These are phyloP conservation scores for Wallacemonas sp. DNA, from an alignment of 208 protist species.

Conservation along the genomic window DNA sequence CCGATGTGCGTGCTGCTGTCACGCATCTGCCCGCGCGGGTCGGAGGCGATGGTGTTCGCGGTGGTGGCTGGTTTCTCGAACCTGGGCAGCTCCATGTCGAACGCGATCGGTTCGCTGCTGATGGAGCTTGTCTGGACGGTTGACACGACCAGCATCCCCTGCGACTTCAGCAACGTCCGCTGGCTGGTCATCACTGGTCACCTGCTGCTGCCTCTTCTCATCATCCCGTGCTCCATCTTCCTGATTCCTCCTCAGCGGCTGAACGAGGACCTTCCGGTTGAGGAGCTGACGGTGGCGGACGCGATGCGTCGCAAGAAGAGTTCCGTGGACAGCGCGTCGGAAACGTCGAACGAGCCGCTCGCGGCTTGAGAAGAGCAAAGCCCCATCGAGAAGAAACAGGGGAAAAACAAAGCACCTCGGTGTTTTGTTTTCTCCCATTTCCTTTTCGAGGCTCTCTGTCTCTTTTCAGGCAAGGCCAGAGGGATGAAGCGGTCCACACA, in stretches of 20 bases:
- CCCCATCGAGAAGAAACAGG: background rate
- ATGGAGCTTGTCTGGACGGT: constrained; percentile 63
- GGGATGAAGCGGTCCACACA: no score
- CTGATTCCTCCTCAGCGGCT: constrained; percentile 51
- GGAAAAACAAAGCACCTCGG: background rate
- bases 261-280: constrained; percentile 37
- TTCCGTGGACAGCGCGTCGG: background rate
- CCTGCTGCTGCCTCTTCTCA: constrained; percentile 47
- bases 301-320: background rate
- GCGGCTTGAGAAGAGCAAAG: background rate
- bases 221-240: constrained; percentile 52
- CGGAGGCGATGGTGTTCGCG: constrained; percentile 79
- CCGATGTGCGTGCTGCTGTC: constrained; percentile 74
- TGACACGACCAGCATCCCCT: constrained; percentile 29
- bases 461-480: no score
- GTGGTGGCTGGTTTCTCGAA: constrained; percentile 73
- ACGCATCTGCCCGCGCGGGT: constrained; percentile 79
- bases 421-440: background rate
- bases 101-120: constrained; percentile 44
- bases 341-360: background rate
- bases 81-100: constrained; percentile 48
- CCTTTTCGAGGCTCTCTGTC: background rate
- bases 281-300: background rate
- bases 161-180: constrained; percentile 66
- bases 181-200: constrained; percentile 61